phyloP scores from a whole-genome alignment of 176 grass and related monocot species.

The Aegilops longissima region DNA sequence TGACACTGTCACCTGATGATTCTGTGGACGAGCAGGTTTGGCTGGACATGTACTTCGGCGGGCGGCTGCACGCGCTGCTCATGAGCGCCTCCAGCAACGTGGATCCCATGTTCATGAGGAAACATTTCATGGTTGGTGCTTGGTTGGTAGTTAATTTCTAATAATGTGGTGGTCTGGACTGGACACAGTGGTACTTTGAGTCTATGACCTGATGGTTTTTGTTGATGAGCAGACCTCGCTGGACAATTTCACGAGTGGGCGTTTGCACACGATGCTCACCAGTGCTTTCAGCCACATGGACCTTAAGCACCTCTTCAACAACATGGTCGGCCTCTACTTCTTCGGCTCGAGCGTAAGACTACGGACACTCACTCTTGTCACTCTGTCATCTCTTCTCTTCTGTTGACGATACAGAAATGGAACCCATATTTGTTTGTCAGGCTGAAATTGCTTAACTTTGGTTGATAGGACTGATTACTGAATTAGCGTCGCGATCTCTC shows the following conservation, averaged over 20 bases:
- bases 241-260: constrained; percentile 68
- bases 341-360: constrained; percentile 65
- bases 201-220: constrained; percentile 1
- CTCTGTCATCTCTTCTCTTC: background rate
- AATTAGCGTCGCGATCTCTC: no score
- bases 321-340: constrained; percentile 81
- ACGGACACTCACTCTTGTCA: background rate
- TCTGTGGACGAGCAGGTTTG: background rate
- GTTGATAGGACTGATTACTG: no score
- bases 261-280: constrained; percentile 77
- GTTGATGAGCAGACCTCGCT: constrained; percentile 59
- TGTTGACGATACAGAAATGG: no score
- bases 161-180: no score
- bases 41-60: background rate
- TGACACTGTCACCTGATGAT: background rate
- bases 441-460: no score
- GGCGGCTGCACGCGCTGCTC: background rate
- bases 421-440: no score
- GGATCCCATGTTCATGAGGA: constrained; percentile 62
- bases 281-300: constrained; percentile 73
- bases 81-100: background rate
- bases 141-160: no score
- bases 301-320: constrained; percentile 48
- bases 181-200: no score
- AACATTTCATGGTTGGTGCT: constrained; percentile 68